These are phyloP conservation scores for Stephania japonica DNA, from an alignment of 164 flowering plant species.

Conservation along the genomic window DNA sequence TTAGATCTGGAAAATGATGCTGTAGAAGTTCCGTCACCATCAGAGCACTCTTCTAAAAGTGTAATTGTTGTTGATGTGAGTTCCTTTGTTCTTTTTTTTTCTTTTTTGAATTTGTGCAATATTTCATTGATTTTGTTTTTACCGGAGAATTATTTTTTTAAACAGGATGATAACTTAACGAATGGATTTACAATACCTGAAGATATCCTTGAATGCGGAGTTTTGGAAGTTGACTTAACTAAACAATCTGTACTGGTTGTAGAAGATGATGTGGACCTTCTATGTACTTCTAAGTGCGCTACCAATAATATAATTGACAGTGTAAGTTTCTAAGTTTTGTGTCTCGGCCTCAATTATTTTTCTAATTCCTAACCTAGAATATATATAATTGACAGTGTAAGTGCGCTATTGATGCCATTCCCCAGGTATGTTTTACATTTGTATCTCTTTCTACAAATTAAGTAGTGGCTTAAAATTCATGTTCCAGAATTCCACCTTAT, in stretches of 20 bases:
- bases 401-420: too few species aligned
- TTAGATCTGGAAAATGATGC: constrained; percentile 5
- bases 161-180: constrained; percentile 3
- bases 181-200: background rate
- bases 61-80: constrained; percentile 6
- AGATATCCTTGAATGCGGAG: background rate
- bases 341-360: background rate
- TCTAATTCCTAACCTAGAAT: background rate
- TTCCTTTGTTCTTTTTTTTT: constrained; percentile 3
- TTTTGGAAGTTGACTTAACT: background rate
- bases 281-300: background rate
- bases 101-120: constrained; percentile 2
- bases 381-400: too few species aligned
- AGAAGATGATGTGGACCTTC: constrained; percentile 4
- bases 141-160: background rate
- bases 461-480: too few species aligned
- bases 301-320: background rate
- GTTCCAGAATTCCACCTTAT: too few species aligned
- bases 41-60: background rate
- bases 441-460: too few species aligned
- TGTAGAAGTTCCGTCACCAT: background rate
- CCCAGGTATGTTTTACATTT: too few species aligned
- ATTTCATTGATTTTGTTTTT: background rate
- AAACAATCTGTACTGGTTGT: background rate
- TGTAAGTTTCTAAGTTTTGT: background rate